Evolutionary conservation across 192 early-diverging fungal species (phyloP).

Genomic region (Coemansia sp.): DNA sequence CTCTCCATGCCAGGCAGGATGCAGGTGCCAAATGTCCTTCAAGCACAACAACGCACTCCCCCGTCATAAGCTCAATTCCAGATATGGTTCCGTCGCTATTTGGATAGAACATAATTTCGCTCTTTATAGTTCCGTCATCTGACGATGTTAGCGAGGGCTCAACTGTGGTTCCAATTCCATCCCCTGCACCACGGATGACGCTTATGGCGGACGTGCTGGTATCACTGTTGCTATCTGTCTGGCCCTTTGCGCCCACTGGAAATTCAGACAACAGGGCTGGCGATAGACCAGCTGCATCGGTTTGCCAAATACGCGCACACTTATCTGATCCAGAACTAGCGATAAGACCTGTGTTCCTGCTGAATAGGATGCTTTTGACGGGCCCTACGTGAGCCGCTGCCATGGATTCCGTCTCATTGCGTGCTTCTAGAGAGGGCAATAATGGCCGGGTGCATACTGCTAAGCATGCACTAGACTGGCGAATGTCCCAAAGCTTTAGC

Average conservation of each 20-base stretch:
- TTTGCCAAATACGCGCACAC: constrained; percentile 63
- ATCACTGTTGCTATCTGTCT: background rate
- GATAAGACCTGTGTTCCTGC: constrained; percentile 61
- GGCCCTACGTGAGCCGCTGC: constrained; percentile 58
- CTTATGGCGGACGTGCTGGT: background rate
- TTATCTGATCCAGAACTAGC: constrained; percentile 63
- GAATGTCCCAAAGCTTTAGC: constrained; percentile 82
- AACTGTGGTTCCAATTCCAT: background rate
- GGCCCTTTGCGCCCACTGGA: no score
- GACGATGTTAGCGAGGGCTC: constrained; percentile 51
- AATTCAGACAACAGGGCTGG: constrained; percentile 1
- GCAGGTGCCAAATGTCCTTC: constrained; percentile 64
- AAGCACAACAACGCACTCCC: constrained; percentile 57
- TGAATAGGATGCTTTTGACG: constrained; percentile 69
- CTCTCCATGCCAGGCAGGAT: constrained; percentile 61
- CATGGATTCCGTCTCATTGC: constrained; percentile 4
- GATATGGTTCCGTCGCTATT: constrained; percentile 57
- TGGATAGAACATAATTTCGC: constrained; percentile 60
- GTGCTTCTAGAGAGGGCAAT: constrained; percentile 20
- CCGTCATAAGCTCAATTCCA: constrained; percentile 61
- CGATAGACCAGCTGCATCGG: background rate
- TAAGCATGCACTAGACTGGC: constrained; percentile 69
- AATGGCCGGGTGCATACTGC: constrained; percentile 53
- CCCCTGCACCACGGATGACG: background rate
- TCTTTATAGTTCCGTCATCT: constrained; percentile 9